Evolutionary conservation across 2,329 filamentous ascomycete species (phyloP).

Genomic region (Penicillium sp.): DNA sequence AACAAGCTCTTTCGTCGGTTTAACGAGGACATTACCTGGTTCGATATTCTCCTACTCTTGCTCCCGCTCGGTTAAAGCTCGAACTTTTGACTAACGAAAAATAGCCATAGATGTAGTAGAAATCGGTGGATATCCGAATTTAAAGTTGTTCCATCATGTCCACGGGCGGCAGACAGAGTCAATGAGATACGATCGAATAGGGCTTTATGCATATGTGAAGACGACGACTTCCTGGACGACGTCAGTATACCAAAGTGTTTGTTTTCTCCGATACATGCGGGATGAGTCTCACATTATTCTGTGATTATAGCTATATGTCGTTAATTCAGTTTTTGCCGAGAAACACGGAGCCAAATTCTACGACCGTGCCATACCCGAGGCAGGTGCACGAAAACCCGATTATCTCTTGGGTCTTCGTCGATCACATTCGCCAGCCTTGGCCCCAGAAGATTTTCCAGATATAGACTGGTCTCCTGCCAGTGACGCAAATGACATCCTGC

Average conservation of each 20-base stretch:
- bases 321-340: neutral
- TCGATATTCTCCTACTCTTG: neutral
- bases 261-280: neutral
- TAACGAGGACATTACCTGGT: neutral
- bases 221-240: neutral
- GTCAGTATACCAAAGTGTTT: neutral
- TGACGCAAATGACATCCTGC: neutral
- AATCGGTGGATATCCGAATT: neutral
- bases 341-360: neutral
- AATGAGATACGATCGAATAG: neutral
- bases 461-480: neutral
- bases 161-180: neutral
- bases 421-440: neutral
- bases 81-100: neutral
- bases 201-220: neutral
- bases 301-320: neutral
- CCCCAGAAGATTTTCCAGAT: neutral
- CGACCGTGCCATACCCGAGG: neutral
- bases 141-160: neutral
- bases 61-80: neutral
- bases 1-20: neutral
- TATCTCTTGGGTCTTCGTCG: neutral
- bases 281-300: too few species aligned
- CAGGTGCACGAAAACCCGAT: neutral
- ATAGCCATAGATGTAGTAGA: neutral